phyloP scores from a whole-genome alignment of 2,329 filamentous ascomycete genomes.

The Aspergillus sp. region DNA sequence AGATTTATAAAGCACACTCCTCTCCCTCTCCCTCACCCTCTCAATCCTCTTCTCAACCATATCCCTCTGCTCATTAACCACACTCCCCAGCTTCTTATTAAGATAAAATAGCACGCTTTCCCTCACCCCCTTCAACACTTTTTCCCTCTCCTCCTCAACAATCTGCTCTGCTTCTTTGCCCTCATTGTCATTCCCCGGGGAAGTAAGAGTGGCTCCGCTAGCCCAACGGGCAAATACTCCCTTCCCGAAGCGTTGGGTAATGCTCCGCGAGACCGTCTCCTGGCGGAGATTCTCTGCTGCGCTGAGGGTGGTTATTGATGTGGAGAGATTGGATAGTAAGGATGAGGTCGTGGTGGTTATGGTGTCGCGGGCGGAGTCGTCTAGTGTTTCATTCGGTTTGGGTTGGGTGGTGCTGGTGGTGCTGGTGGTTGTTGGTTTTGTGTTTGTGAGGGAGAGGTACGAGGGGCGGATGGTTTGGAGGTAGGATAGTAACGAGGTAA shows the following conservation, averaged over 20 bases:
- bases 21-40: conserved; percentile 84
- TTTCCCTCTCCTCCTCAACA: conserved; percentile 69
- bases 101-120: conserved; percentile 85
- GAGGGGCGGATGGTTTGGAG: conserved; percentile 81
- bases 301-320: conserved; percentile 75
- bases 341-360: conserved; percentile 86
- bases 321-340: conserved; percentile 81
- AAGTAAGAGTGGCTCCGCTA: conserved; percentile 52
- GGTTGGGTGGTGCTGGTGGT: conserved; percentile 52
- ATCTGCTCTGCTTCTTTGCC: conserved; percentile 68
- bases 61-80: conserved; percentile 73
- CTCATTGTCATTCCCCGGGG: conserved; percentile 41
- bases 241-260: conserved; percentile 68
- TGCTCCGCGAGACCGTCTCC: conserved; percentile 70
- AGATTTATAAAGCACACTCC: conserved; percentile 69
- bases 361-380: conserved; percentile 78
- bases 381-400: conserved; percentile 61
- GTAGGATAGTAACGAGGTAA: conserved; percentile 75
- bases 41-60: conserved; percentile 93
- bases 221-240: conserved; percentile 58
- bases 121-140: conserved; percentile 68
- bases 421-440: conserved; percentile 58
- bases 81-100: conserved; percentile 72
- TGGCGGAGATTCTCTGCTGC: conserved; percentile 81
- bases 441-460: conserved; percentile 70